Evolutionary conservation across 768 basidiomycete genomes (phyloP), one percentile per base, ranked within the genome.

Genomic region (Serendipita vermifera): DNA sequence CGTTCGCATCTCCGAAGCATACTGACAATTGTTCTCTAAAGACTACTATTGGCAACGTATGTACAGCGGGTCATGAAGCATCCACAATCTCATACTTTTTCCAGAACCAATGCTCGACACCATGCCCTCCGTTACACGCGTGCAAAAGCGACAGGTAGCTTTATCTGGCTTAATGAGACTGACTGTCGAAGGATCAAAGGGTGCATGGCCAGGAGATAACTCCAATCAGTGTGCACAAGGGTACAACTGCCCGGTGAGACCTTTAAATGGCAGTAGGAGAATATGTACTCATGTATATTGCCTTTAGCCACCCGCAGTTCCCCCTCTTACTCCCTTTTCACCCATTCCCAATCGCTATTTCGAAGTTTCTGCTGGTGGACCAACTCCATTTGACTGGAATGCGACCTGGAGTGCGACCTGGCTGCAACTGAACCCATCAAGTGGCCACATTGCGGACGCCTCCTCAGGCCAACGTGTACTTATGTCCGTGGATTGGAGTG

Each of bases 121-220:
- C 20, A 79, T 79, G 76, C 79, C 77, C 3, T 64, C 66, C 32
- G 67, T 80, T 41, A 75, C 73, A 46, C 69, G 75, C 36, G 75
- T 80, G 22, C 76, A 79, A 58, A 65, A 71, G 13, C 75, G 72
- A 57, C 82, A 82, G 63, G 74, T 78, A 57, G 77, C 75, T 0
- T 65, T 81, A 2, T 67, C 80, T 31, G 81, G 82, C n/a, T 73
- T 75, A 2, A 81, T 85, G 79, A 68, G 82, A 36, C 75, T 83
- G 55, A 73, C 73, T 2, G 75, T 77, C 1, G 83, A 85, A 70
- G 77, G 79, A 9, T 77, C 74, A 15, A 63, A 71, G 1, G 82
- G 79, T 15, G 77, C 80, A 36, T 85, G 81, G 81, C 83, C 83
- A 0, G 82, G 83, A 33, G 83, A 83, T 66, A 81, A 83, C 61